phyloP scores from a whole-genome alignment of 108 stramenopile genomes.

The Skeletonema tropicum region DNA sequence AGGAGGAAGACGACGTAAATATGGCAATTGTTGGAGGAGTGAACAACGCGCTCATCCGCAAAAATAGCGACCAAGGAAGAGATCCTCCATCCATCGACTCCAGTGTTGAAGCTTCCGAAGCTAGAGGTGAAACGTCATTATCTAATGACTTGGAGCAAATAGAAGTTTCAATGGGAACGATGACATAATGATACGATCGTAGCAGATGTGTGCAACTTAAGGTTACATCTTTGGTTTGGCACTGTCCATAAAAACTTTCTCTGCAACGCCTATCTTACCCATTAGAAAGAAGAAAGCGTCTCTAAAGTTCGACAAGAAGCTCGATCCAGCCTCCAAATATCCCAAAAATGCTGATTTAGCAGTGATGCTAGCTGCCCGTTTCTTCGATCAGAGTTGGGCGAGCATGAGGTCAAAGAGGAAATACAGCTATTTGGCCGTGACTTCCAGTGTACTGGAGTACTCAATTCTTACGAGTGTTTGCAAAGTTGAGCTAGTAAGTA shows the following conservation, averaged over 20 bases:
- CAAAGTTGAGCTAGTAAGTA: conserved; percentile 4
- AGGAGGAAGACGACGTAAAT: not conserved
- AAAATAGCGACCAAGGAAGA: not conserved
- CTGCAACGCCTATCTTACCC: conserved; percentile 68
- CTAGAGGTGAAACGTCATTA: not conserved
- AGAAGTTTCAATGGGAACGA: not conserved
- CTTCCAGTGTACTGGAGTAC: conserved; percentile 48
- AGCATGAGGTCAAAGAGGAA: conserved; percentile 33
- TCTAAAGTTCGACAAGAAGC: conserved; percentile 62
- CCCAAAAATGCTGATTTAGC: conserved; percentile 73
- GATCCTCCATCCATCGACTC: not conserved
- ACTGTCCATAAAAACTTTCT: conserved; percentile 65
- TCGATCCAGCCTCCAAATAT: conserved; percentile 77
- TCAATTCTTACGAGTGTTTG: conserved; percentile 36
- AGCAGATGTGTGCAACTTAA: not conserved
- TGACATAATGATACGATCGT: not conserved
- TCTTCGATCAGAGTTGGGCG: conserved; percentile 22
- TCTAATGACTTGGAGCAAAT: too few relatives aligned
- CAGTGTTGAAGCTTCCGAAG: not conserved
- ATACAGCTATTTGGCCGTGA: conserved; percentile 36
- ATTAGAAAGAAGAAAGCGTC: conserved; percentile 75
- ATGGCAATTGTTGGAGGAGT: not conserved
- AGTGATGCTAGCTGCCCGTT: conserved; percentile 74
- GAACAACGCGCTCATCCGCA: not conserved
- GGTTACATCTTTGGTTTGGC: conserved; percentile 66